Evolutionary conservation across 2,329 filamentous ascomycete genomes (phyloP).

Genomic region (Cladosporium cucumerinum): DNA sequence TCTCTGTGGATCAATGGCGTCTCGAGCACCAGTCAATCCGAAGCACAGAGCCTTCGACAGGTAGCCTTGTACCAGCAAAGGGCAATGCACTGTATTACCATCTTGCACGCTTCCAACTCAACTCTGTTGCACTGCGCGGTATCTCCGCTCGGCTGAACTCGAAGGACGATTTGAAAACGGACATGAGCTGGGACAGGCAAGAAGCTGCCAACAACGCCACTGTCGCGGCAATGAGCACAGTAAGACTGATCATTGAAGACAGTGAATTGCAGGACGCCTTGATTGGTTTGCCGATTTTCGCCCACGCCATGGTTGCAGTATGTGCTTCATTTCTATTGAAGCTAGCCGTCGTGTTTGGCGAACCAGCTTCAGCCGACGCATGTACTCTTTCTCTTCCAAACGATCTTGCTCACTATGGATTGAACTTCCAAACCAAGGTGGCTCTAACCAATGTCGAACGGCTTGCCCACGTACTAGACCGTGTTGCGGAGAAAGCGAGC

Average conservation of each 20-base stretch:
- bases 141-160: not conserved
- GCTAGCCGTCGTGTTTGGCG: not conserved
- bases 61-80: not conserved
- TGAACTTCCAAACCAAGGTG: not conserved
- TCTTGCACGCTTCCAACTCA: slow-evolving; percentile 2
- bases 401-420: not conserved
- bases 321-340: not conserved
- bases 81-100: not conserved
- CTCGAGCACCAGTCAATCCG: not conserved
- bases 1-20: slow-evolving; percentile 1
- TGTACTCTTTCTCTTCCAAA: not conserved
- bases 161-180: not conserved
- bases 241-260: not conserved
- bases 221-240: not conserved
- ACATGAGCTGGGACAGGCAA: slow-evolving; percentile 3
- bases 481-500: not conserved
- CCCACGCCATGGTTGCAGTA: slow-evolving; percentile 1
- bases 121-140: not conserved
- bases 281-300: not conserved
- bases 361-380: not conserved
- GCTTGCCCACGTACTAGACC: not conserved
- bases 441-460: not conserved
- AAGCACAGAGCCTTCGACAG: not conserved
- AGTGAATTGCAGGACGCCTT: not conserved
- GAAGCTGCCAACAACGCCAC: slow-evolving; percentile 2